These are phyloP conservation scores for Striga hermonthica DNA, from an alignment of 305 asterid species.

Conservation along the genomic window DNA sequence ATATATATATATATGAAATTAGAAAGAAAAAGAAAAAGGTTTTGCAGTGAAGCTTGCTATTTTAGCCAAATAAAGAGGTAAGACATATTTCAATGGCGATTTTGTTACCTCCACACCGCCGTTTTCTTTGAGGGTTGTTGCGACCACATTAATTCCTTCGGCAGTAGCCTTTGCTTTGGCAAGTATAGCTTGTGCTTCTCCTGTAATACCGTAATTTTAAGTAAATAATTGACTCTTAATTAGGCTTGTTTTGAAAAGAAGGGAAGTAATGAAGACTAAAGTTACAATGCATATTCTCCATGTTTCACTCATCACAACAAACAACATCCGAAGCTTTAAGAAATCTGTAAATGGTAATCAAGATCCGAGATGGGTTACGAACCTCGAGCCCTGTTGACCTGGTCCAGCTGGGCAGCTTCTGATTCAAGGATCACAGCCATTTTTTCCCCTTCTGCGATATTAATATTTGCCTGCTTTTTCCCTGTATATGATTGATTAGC, in stretches of 20 bases:
- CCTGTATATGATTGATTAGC: slow-evolving; percentile 37
- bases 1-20: no score
- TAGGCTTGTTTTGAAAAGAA: no score
- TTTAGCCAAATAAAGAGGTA: slow-evolving; percentile 1
- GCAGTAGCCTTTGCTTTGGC: slow-evolving; percentile 68
- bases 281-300: neutral
- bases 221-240: no score
- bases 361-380: slow-evolving; percentile 23
- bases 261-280: no score
- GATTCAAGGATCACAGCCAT: slow-evolving; percentile 67
- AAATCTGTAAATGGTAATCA: neutral
- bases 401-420: slow-evolving; percentile 75
- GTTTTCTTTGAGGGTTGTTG: slow-evolving; percentile 45
- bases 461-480: slow-evolving; percentile 70
- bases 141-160: slow-evolving; percentile 58
- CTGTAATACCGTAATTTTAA: slow-evolving; percentile 31
- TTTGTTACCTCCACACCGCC: slow-evolving; percentile 60
- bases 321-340: neutral
- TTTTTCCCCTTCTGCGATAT: slow-evolving; percentile 68
- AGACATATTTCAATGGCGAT: no score
- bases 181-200: slow-evolving; percentile 72
- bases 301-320: neutral
- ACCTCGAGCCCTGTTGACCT: slow-evolving; percentile 76
- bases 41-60: neutral
- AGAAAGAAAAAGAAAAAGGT: neutral